Conservation (phyloP, 805 yeast species). For the Wickerhamiella nectarea region DNA sequence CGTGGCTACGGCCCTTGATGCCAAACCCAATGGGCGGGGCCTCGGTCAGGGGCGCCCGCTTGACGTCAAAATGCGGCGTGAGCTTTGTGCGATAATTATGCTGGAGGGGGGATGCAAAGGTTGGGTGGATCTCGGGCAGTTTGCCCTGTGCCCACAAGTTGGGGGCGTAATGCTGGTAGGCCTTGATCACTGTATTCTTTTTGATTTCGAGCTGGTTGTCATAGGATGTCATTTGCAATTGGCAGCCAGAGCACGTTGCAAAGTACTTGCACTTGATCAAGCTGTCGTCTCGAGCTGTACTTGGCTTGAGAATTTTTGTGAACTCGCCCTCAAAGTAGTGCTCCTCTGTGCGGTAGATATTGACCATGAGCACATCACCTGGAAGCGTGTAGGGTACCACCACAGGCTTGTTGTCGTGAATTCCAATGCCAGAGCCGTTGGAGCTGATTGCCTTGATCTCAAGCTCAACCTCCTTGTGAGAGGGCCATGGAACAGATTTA, state of each 20-base stretch:
- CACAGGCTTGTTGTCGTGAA: constrained; percentile 57
- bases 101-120: constrained; percentile 64
- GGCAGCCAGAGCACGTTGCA: constrained; percentile 91
- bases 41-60: constrained; percentile 28
- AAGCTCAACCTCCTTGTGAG: constrained; percentile 52
- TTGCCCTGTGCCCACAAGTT: constrained; percentile 17
- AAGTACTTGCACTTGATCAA: constrained; percentile 69
- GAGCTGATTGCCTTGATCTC: constrained; percentile 47
- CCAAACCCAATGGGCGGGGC: constrained; percentile 83
- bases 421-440: constrained; percentile 77
- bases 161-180: constrained; percentile 59
- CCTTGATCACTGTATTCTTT: constrained; percentile 60
- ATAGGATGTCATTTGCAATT: constrained; percentile 70
- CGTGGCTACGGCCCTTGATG: constrained; percentile 51
- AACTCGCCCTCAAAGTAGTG: constrained; percentile 64
- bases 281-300: constrained; percentile 39
- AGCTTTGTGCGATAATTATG: constrained; percentile 78
- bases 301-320: constrained; percentile 34
- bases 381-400: constrained; percentile 80
- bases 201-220: constrained; percentile 60
- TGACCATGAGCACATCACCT: constrained; percentile 62
- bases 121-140: constrained; percentile 49
- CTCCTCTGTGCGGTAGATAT: constrained; percentile 68
- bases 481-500: constrained; percentile 28
- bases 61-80: constrained; percentile 85